These are phyloP conservation scores for Salicornia ramosissima DNA, from an alignment of 148 eudicot genomes.

Conservation along the genomic window DNA sequence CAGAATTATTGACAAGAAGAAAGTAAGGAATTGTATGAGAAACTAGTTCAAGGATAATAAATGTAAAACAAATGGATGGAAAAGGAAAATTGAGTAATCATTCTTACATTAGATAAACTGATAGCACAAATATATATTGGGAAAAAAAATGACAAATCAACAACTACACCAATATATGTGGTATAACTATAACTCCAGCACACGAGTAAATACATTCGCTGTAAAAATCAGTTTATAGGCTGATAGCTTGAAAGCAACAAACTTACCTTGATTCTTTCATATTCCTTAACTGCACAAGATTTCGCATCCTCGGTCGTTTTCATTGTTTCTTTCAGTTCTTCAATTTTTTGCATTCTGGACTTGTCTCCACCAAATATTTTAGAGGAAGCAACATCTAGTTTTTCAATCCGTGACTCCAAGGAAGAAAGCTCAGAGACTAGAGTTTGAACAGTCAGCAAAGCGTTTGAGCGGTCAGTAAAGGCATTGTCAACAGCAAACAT, in stretches of 20 bases:
- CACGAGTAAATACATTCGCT: neutral
- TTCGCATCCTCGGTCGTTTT: conserved; percentile 86
- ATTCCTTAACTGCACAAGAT: conserved; percentile 70
- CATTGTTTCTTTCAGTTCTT: conserved; percentile 74
- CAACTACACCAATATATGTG: too few relatives aligned
- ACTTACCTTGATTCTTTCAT: conserved; percentile 84
- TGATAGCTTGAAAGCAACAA: conserved; percentile 1
- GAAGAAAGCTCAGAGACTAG: conserved; percentile 70
- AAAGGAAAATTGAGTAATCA: neutral
- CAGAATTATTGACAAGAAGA: too few relatives aligned
- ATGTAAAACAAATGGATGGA: too few relatives aligned
- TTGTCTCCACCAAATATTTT: conserved; percentile 96
- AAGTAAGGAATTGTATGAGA: too few relatives aligned
- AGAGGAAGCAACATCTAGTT: conserved; percentile 86
- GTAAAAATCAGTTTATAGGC: neutral
- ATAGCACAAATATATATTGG: neutral
- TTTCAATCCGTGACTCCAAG: conserved; percentile 69
- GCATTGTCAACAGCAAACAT: conserved; percentile 95
- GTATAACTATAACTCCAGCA: neutral
- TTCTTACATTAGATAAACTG: neutral
- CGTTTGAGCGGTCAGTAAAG: conserved; percentile 85
- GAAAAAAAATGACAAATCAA: too few relatives aligned
- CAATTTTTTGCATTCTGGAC: conserved; percentile 82
- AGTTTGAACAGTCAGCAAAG: conserved; percentile 92
- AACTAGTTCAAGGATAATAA: too few relatives aligned